Evolutionary conservation across 768 basidiomycete genomes (phyloP).

Genomic region (Chalciporus pseudorubinellus): DNA sequence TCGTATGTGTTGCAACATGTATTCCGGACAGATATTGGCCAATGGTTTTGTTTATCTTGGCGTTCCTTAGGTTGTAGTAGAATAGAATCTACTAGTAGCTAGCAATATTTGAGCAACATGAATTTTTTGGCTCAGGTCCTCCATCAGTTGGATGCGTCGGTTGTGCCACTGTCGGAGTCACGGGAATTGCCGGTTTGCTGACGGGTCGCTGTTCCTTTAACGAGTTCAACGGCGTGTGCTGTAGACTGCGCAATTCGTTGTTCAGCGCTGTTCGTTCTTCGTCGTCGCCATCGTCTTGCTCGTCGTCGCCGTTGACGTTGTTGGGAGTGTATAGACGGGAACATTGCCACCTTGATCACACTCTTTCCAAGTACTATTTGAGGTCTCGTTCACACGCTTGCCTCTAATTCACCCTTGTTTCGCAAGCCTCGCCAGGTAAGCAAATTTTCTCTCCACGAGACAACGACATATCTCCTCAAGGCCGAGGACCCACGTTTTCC

Average conservation of each 20-base stretch:
- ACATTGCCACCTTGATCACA: conserved; percentile 10
- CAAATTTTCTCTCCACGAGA: conserved; percentile 24
- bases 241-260: conserved; percentile 12
- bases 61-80: too few relatives aligned
- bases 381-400: conserved; percentile 27
- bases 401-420: conserved; percentile 26
- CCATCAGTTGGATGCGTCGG: too few relatives aligned
- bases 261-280: conserved; percentile 8
- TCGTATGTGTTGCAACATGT: not conserved
- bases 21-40: too few relatives aligned
- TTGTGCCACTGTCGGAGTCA: conserved; percentile 31
- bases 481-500: not conserved
- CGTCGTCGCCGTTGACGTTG: conserved; percentile 6
- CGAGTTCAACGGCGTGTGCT: conserved; percentile 10
- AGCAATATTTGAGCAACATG: too few relatives aligned
- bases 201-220: conserved; percentile 5
- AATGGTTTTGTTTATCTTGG: too few relatives aligned
- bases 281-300: conserved; percentile 1
- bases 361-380: conserved; percentile 14
- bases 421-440: conserved; percentile 29
- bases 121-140: too few relatives aligned
- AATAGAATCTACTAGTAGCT: too few relatives aligned
- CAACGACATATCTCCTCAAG: conserved; percentile 7
- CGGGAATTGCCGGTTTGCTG: conserved; percentile 25
- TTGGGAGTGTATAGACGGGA: conserved; percentile 9